phyloP scores from a whole-genome alignment of 345 rosid species.

The Tarenaya hassleriana region DNA sequence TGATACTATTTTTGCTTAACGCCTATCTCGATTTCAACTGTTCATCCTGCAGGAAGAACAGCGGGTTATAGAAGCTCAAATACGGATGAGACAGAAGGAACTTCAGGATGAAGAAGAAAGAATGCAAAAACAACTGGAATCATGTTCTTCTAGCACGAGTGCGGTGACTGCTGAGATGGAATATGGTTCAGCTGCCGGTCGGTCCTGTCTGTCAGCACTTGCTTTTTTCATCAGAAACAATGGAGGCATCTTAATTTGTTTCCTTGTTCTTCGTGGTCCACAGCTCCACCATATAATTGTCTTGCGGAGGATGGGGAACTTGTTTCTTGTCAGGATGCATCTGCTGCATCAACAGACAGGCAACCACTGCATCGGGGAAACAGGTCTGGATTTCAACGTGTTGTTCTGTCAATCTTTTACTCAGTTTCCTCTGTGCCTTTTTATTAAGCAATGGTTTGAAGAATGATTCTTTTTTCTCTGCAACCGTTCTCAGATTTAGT shows the following conservation, averaged over 20 bases:
- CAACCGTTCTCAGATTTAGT: no score
- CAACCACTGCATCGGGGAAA: conserved; percentile 41
- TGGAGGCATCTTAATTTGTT: conserved; percentile 1
- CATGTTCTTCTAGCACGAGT: conserved; percentile 52
- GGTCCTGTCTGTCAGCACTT: conserved; percentile 6
- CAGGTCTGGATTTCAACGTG: conserved; percentile 62
- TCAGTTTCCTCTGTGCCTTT: no score
- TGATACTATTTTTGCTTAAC: background rate
- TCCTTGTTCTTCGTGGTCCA: conserved; percentile 12
- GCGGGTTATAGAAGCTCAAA: conserved; percentile 92
- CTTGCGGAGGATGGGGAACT: conserved; percentile 46
- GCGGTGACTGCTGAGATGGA: conserved; percentile 49
- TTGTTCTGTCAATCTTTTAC: no score
- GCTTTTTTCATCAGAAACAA: background rate
- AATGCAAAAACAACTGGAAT: conserved; percentile 66
- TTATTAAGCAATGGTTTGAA: no score
- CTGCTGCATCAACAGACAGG: conserved; percentile 33
- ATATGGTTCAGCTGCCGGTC: conserved; percentile 51
- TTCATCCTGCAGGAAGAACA: conserved; percentile 74
- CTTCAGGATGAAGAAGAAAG: conserved; percentile 84
- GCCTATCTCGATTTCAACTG: background rate
- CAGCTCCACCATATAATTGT: conserved; percentile 49
- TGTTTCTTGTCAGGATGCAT: no score
- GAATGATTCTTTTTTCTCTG: no score
- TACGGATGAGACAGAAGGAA: conserved; percentile 81